Evolutionary conservation across 192 early-diverging fungal genomes (phyloP), one percentile per base, ranked within the genome.

Genomic region (Linnemannia schmuckeri): DNA sequence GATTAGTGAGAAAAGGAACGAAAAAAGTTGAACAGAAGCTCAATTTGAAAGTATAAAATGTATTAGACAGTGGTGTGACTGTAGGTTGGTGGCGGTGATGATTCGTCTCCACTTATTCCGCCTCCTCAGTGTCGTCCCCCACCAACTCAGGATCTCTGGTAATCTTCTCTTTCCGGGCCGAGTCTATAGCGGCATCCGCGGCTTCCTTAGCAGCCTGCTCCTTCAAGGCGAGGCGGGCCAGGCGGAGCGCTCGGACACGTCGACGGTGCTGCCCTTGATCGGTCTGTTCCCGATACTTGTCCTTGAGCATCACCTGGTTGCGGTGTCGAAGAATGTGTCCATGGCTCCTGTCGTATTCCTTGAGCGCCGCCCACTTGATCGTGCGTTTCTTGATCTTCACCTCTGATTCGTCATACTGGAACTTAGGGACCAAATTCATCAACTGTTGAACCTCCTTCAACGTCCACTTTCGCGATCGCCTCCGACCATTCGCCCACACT

Each of bases 301-400:
- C 85, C 76, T 87, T 87, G 40, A 87, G 57, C 73, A 77, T 76
- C 15, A 87, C 76, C 38, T 87, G 85, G 9, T 20, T 77, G 3
- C 85, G 75, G 27, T 63, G 44, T 18, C 27, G 37, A 0, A 87
- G 76, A 3, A 87, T n/a, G 63, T 87, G 30, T 10, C 85, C 85
- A 46, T 81, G 24, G 1, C 15, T 15, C 46, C 9, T 37, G 49
- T 87, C 85, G 37, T 87, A 75, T 6, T 1, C n/a, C 72, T 87
- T 81, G 22, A 87, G 79, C 5, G 47, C 33, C 24, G 78, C 42
- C 85, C 85, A 87, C 63, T 49, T 74, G 27, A 81, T 41, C 3
- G 47, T 74, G 10, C 76, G 44, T 47, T 80, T 76, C 22, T 18
- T 66, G 10, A 37, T 4, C 35, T 37, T 33, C 8, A 12, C 8